Evolutionary conservation across 495 filamentous ascomycete species (phyloP), one percentile per base, ranked within the genome.

Genomic region (Cercophora newfieldiana): DNA sequence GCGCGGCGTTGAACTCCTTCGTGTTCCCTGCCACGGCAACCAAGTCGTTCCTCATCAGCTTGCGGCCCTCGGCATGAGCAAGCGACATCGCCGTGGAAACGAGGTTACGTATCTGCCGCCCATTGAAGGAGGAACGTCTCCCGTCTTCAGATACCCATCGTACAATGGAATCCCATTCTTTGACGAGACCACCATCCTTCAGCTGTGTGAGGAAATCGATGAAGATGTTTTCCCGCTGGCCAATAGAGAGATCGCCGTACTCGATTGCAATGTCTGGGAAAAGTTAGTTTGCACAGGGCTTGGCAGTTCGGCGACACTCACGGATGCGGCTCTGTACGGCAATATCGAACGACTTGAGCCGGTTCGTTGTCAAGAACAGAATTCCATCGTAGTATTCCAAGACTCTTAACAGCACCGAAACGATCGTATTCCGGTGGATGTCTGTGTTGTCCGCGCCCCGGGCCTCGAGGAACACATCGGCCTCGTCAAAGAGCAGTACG

Each of bases 311-410:
- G 49, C 31, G 51, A 19, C 28, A 50, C 64, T 5, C 44, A 65
- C 57, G 66, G 55, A 68, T 68, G n/a, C 66, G 66, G 31, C 54
- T 59, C 22, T 33, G 66, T 21, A 68, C 57, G 47, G 66, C 66
- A 48, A 68, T 64, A 22, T 68, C 66, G 31, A 68, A 68, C 18
- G 56, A 33, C 44, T 62, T 44, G 19, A 64, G 64, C 6, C 85
- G 74, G 67, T 87, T 88, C 0, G 84, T 86, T 0, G 86, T 87
- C 1, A 88, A 72, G 67, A 88, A 85, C 0, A 88, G 75, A 26
- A 88, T 84, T 7, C 86, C 86, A 0, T 77, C 64, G 63, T 88
- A 90, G 68, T 86, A 88, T 59, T 88, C 87, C 0, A 89, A 74
- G 0, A 78, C 75, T 1, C 87, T 77, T 0, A 89, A 74, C 66